Percentiles rank a stretch among this genome's conserved stretches.
These are phyloP conservation scores for Erysiphe pulchra DNA, from an alignment of 2,329 filamentous ascomycete species.

Conservation along the genomic window DNA sequence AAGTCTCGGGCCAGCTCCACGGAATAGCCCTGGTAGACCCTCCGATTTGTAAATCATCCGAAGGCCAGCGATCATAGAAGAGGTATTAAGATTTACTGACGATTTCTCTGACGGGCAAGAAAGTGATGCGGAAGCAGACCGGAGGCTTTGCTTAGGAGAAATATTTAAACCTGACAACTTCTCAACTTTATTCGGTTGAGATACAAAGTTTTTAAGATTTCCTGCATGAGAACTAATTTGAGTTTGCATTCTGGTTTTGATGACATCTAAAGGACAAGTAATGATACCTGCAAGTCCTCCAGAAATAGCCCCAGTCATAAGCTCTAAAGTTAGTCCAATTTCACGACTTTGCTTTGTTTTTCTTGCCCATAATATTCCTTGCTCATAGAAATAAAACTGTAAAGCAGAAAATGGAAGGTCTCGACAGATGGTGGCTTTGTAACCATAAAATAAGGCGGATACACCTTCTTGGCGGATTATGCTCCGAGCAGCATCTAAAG, in stretches of 20 bases:
- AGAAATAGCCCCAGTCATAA: slow-evolving; percentile 68
- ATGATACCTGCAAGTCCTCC: slow-evolving; percentile 84
- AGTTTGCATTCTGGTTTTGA: slow-evolving; percentile 90
- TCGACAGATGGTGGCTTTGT: slow-evolving; percentile 81
- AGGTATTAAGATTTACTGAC: slow-evolving; percentile 60
- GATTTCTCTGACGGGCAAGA: slow-evolving; percentile 40
- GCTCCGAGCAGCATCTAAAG: slow-evolving; percentile 58
- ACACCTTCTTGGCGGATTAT: slow-evolving; percentile 67
- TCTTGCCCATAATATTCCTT: slow-evolving; percentile 63
- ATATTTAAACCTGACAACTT: slow-evolving; percentile 8
- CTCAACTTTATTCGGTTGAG: slow-evolving; percentile 3
- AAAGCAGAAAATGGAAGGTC: slow-evolving; percentile 89
- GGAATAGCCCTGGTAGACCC: slow-evolving; percentile 73
- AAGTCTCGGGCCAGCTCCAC: slow-evolving; percentile 72
- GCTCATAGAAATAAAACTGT: slow-evolving; percentile 96
- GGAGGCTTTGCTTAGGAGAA: slow-evolving; percentile 22
- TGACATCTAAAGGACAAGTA: slow-evolving; percentile 87
- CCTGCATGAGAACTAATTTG: slow-evolving; percentile 34
- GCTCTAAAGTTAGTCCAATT: slow-evolving; percentile 64
- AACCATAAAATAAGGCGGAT: slow-evolving; percentile 79
- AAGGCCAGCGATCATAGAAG: slow-evolving; percentile 64
- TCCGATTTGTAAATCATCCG: slow-evolving; percentile 76
- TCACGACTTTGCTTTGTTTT: slow-evolving; percentile 55
- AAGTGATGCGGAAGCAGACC: slow-evolving; percentile 72
- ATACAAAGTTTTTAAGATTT: slow-evolving; percentile 6